Percentiles rank a stretch among this genome's conserved stretches.
Evolutionary conservation across 1,284 basidiomycete species (phyloP).

Genomic region (Bondarzewia mesenterica): DNA sequence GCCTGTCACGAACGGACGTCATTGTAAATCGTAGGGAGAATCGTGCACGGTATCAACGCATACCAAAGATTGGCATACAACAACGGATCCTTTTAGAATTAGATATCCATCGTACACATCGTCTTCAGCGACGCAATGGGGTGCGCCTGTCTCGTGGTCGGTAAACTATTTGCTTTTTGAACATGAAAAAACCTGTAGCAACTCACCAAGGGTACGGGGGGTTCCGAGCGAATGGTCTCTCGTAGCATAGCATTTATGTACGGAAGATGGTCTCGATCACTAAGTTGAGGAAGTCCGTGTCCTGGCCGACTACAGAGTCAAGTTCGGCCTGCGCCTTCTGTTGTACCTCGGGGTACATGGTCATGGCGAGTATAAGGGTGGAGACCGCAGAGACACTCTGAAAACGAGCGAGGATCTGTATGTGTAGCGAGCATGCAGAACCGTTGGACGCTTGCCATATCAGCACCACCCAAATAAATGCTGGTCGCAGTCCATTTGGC

Average conservation of each 20-base stretch:
- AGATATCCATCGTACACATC: conserved; percentile 17
- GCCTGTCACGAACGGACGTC: conserved; percentile 2
- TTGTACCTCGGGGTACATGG: conserved; percentile 20
- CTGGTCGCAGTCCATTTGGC: conserved; percentile 56
- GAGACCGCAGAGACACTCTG: conserved; percentile 19
- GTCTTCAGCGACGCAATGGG: conserved; percentile 16
- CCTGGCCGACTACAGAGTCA: conserved; percentile 18
- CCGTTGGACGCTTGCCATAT: conserved; percentile 4
- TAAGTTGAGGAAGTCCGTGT: conserved; percentile 16
- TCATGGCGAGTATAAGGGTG: conserved; percentile 22
- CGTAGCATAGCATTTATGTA: conserved; percentile 14
- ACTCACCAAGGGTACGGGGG: neutral
- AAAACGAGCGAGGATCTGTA: too few species aligned
- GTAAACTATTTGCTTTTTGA: neutral
- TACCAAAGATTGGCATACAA: conserved; percentile 18
- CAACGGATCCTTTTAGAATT: conserved; percentile 17
- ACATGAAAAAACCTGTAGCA: too few species aligned
- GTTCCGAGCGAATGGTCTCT: conserved; percentile 16
- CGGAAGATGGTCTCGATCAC: conserved; percentile 16
- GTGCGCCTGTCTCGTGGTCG: conserved; percentile 10
- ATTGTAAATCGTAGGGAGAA: too few species aligned
- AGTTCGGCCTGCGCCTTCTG: conserved; percentile 20
- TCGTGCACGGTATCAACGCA: neutral
- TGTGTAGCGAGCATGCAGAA: neutral
- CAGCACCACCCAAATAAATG: conserved; percentile 40